Percentiles rank a stretch among this genome's conserved stretches.
These are phyloP conservation scores for Guyanaporus albipodus DNA, from an alignment of 768 basidiomycete species.

Conservation along the genomic window DNA sequence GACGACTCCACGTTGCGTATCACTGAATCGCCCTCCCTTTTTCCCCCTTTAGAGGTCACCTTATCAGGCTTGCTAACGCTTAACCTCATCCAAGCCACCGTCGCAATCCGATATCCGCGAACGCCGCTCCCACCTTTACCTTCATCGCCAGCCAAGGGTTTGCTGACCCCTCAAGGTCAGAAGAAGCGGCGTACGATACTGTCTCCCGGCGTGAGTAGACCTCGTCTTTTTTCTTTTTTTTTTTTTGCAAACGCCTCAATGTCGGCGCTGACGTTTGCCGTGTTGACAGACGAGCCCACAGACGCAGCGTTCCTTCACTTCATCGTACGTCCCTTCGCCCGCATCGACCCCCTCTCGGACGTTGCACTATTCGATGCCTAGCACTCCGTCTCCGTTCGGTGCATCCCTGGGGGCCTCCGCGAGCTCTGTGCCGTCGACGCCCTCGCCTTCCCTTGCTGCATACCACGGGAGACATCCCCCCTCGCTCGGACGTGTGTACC, in stretches of 20 bases:
- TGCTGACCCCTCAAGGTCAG: constrained; percentile 23
- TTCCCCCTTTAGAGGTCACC: constrained; percentile 25
- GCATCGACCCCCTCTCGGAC: constrained; percentile 33
- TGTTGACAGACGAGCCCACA: constrained; percentile 24
- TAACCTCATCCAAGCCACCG: constrained; percentile 34
- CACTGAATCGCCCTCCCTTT: not conserved
- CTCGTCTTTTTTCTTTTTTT: no score
- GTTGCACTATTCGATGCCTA: constrained; percentile 32
- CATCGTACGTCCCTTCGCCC: constrained; percentile 30
- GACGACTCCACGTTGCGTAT: not conserved
- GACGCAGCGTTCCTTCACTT: constrained; percentile 25
- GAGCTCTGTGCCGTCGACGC: constrained; percentile 30
- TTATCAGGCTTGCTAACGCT: constrained; percentile 30
- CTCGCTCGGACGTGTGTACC: constrained; percentile 34
- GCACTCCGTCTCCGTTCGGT: constrained; percentile 37
- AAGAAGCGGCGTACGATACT: constrained; percentile 27
- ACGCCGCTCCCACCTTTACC: constrained; percentile 27
- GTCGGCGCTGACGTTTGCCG: not conserved
- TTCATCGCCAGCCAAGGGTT: constrained; percentile 19
- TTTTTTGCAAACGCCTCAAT: not conserved
- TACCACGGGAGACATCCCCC: constrained; percentile 37
- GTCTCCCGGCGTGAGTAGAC: constrained; percentile 18
- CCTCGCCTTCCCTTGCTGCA: constrained; percentile 37
- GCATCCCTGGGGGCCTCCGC: constrained; percentile 32
- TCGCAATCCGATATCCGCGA: constrained; percentile 36